Evolutionary conservation across 441 rosid genomes (phyloP), one percentile per base, ranked within the genome.

Genomic region (Breynia disticha): DNA sequence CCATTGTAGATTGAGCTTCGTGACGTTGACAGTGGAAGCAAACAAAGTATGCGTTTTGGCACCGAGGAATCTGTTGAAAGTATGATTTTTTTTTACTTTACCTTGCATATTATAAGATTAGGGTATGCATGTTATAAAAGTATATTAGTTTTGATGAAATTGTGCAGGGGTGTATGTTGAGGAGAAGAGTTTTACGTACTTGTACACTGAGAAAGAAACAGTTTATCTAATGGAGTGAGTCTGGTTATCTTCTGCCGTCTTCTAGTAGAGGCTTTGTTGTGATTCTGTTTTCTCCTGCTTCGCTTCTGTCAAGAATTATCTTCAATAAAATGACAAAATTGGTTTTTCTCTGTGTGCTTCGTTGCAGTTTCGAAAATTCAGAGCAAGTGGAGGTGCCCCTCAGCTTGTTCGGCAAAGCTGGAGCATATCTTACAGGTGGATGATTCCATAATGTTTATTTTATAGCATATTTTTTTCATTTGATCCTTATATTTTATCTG

Each of bases 31-130:
- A 79, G 60, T 49, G 95, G 97, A 69, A 84, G 70, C 71, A 91
- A 86, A 70, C 73, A 80, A 63, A 91, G 74, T 79, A 65, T 83
- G 37, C 87, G 98, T 54, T 91, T 86, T 72, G 89, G 87, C 62
- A 53, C 95, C 10, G 91, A 88, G 67, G 98, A 91, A 72, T 64
- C 95, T 45, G 72, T 91, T 71, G 95, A 86, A 73, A 91, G 97
- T 88, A 91, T 55, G 82, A 38, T 57, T 53, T 55, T 59, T 56
- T 54, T 22, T 63, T 49, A 61, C 57, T 60, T 48, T 52, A 50
- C 19, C 19, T 3, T 17, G 21, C 51, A 48, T 24, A 24, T 24
- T 24, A 24, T 24, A 24, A 39, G 11, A 9, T 1, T 39, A 39
- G 43, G 2, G 5, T 14, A 39, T 39, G 14, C 15, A 8, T 39